Evolutionary conservation across 441 rosid species (phyloP).

Genomic region (Aquilaria agallochum): DNA sequence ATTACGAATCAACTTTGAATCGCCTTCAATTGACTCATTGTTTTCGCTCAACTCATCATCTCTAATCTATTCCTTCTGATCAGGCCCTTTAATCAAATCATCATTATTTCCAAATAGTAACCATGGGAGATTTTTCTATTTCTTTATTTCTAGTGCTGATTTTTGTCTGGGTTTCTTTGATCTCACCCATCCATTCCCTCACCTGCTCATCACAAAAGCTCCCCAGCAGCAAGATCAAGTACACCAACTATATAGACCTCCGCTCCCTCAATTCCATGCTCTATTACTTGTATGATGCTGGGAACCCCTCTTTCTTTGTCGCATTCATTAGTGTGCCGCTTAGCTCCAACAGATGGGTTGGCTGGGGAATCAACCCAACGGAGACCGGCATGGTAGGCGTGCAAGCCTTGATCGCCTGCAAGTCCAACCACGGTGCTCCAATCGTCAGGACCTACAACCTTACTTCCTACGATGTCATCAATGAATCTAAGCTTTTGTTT

Average conservation of each 20-base stretch:
- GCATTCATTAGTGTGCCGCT: constrained; percentile 62
- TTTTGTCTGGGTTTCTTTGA: constrained; percentile 15
- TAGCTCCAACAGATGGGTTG: constrained; percentile 49
- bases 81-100: too few relatives aligned
- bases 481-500: constrained; percentile 36
- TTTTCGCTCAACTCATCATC: too few relatives aligned
- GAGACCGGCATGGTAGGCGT: constrained; percentile 56
- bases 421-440: constrained; percentile 18
- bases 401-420: constrained; percentile 63
- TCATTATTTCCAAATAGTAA: too few relatives aligned
- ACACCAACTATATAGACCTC: constrained; percentile 42
- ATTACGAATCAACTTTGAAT: too few relatives aligned
- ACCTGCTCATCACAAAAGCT: constrained; percentile 46
- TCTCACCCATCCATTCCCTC: constrained; percentile 45
- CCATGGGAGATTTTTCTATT: neutral
- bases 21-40: too few relatives aligned
- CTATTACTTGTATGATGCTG: constrained; percentile 61
- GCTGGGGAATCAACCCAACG: constrained; percentile 79
- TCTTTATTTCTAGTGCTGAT: neutral
- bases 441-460: constrained; percentile 48
- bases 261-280: constrained; percentile 46
- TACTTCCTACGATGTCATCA: constrained; percentile 18
- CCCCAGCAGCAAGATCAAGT: constrained; percentile 21
- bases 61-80: neutral
- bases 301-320: constrained; percentile 69